Percentiles rank a stretch among this genome's conserved stretches.
Evolutionary conservation across 139 green algal species (phyloP).

Genomic region (Mesotaenium endlicherianum): DNA sequence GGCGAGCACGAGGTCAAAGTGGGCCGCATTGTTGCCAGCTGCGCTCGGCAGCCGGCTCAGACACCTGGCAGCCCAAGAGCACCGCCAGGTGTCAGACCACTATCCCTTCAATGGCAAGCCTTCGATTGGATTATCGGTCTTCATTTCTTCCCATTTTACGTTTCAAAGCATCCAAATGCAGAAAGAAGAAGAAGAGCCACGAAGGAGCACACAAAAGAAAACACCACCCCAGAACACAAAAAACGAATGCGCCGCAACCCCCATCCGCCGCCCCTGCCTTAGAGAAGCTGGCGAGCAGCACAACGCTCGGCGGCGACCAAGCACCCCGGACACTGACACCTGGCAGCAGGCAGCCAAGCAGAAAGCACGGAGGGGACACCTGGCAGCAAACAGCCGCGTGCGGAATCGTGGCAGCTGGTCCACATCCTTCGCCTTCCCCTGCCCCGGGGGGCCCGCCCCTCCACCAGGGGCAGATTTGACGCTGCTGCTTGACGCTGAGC

Average conservation of each 20-base stretch:
- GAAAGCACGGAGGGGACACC: conserved; percentile 13
- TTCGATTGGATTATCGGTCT: no score
- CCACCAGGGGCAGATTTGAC: conserved; percentile 48
- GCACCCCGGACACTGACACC: not conserved
- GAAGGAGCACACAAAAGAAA: no score
- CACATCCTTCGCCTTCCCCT: conserved; percentile 51
- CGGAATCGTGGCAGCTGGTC: conserved; percentile 64
- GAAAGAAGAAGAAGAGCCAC: no score
- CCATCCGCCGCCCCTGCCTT: no score
- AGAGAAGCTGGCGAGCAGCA: no score
- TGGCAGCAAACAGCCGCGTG: conserved; percentile 76
- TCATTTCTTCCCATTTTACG: no score
- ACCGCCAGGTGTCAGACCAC: no score
- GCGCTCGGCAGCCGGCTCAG: conserved; percentile 63
- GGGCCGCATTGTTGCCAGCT: conserved; percentile 58
- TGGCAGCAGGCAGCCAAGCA: not conserved
- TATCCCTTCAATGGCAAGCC: no score
- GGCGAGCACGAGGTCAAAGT: conserved; percentile 61
- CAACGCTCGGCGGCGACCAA: not conserved
- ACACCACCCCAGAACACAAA: no score
- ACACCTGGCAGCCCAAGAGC: conserved; percentile 44
- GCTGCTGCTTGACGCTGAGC: conserved; percentile 63
- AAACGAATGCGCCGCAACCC: no score
- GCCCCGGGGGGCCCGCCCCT: no score
- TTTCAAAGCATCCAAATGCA: no score